Percentiles rank a stretch among this genome's conserved stretches.
Conservation (phyloP, 2,329 filamentous ascomycete genomes). For the Trichoderma breve region DNA sequence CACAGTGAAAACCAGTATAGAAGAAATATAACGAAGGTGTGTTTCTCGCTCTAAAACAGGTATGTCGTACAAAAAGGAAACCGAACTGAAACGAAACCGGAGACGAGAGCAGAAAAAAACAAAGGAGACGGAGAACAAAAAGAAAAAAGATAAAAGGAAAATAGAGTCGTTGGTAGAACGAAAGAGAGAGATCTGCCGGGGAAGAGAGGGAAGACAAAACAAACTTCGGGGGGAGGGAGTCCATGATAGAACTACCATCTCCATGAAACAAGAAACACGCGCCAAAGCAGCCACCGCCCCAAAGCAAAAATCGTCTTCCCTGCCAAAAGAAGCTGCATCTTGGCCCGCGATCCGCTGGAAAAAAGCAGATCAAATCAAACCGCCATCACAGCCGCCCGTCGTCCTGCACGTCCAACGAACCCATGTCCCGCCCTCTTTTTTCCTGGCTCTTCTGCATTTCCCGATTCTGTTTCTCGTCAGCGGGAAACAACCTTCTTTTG, state of each 20-base stretch:
- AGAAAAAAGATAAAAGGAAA: constrained; percentile 1
- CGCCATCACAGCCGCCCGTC: constrained; percentile 12
- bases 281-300: background rate
- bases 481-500: constrained; percentile 10
- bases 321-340: background rate
- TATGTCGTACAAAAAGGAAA: constrained; percentile 7
- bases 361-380: constrained; percentile 7
- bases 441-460: background rate
- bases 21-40: constrained; percentile 4
- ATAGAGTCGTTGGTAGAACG: constrained; percentile 14
- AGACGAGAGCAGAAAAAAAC: constrained; percentile 20
- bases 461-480: background rate
- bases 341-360: background rate
- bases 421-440: background rate
- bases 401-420: background rate
- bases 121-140: constrained; percentile 17
- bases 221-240: background rate
- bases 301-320: background rate
- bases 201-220: background rate
- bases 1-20: background rate
- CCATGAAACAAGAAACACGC: background rate
- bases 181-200: constrained; percentile 16
- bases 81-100: background rate
- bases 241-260: background rate
- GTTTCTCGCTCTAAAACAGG: background rate